Percentiles rank a stretch among this genome's conserved stretches.
Evolutionary conservation across 352 stramenopile species (phyloP).

Genomic region (Phytophthora meadii): DNA sequence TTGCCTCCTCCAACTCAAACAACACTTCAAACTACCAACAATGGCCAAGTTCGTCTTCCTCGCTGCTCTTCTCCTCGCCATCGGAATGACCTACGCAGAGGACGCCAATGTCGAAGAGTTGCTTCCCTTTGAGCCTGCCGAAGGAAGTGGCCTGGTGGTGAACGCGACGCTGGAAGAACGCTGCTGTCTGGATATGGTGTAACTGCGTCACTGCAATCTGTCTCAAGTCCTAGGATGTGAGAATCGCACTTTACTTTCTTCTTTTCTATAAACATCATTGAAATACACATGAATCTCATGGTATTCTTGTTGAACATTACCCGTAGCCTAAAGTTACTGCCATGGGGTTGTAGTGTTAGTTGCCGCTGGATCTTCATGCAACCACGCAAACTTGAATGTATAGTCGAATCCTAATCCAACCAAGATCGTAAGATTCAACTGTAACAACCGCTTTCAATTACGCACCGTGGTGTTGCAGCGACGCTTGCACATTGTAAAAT

Average conservation of each 20-base stretch:
- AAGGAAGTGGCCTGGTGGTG: slow-evolving; percentile 6
- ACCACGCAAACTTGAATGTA: slow-evolving; percentile 17
- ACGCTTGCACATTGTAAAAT: slow-evolving; percentile 36
- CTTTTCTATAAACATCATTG: background rate
- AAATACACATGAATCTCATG: background rate
- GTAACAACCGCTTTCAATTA: background rate
- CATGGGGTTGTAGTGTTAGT: slow-evolving; percentile 7
- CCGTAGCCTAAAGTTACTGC: background rate
- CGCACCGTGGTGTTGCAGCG: slow-evolving; percentile 36
- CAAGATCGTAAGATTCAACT: background rate
- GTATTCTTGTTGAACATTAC: too few relatives aligned
- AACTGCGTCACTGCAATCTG: background rate
- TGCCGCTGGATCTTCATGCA: background rate
- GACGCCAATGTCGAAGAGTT: background rate
- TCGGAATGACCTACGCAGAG: slow-evolving; percentile 6
- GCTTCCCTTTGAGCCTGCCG: background rate
- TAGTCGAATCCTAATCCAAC: slow-evolving; percentile 15
- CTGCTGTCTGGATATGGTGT: slow-evolving; percentile 20
- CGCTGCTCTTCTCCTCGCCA: slow-evolving; percentile 19
- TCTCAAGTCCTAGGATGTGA: background rate
- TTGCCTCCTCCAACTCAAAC: slow-evolving; percentile 20
- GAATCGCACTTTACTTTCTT: background rate
- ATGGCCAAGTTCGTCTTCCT: slow-evolving; percentile 29
- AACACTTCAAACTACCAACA: background rate
- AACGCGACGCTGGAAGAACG: slow-evolving; percentile 29